These are phyloP conservation scores for Saraca asoca DNA, from an alignment of 331 rosid genomes.

Conservation along the genomic window DNA sequence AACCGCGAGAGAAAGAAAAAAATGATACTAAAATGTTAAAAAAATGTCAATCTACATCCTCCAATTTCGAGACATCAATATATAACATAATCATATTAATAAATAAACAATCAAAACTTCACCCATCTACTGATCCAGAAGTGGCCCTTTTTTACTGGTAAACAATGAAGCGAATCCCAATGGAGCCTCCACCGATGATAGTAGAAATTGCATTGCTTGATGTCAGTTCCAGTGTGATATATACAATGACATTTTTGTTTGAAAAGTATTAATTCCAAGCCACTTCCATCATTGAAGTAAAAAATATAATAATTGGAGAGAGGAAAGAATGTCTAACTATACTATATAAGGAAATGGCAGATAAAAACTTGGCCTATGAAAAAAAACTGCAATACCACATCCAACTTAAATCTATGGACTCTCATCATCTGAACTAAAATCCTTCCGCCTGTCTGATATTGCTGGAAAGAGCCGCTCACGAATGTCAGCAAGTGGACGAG, in stretches of 20 bases:
- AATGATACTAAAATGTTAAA: neutral
- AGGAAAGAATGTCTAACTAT: slow-evolving; percentile 3
- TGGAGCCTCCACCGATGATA: slow-evolving; percentile 3
- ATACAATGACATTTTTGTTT: slow-evolving; percentile 18
- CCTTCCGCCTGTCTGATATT: slow-evolving; percentile 56
- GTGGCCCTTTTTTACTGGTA: slow-evolving; percentile 9
- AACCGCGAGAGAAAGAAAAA: neutral
- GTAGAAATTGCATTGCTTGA: slow-evolving; percentile 21
- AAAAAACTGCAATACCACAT: neutral
- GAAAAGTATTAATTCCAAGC: slow-evolving; percentile 18
- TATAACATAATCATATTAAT: slow-evolving; percentile 31
- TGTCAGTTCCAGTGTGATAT: slow-evolving; percentile 27
- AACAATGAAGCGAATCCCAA: slow-evolving; percentile 32
- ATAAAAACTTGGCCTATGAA: slow-evolving; percentile 8
- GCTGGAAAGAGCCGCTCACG: slow-evolving; percentile 64
- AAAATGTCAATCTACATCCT: slow-evolving; percentile 9
- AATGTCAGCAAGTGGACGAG: slow-evolving; percentile 46
- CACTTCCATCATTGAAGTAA: slow-evolving; percentile 29
- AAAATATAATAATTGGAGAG: neutral
- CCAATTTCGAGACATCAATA: slow-evolving; percentile 26
- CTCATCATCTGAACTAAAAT: slow-evolving; percentile 88
- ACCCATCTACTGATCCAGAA: slow-evolving; percentile 29
- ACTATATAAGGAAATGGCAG: slow-evolving; percentile 24
- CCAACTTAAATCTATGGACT: slow-evolving; percentile 54
- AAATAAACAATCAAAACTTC: slow-evolving; percentile 17